Evolutionary conservation across 257 asterid genomes (phyloP).

Genomic region (Penstemon eatonii): DNA sequence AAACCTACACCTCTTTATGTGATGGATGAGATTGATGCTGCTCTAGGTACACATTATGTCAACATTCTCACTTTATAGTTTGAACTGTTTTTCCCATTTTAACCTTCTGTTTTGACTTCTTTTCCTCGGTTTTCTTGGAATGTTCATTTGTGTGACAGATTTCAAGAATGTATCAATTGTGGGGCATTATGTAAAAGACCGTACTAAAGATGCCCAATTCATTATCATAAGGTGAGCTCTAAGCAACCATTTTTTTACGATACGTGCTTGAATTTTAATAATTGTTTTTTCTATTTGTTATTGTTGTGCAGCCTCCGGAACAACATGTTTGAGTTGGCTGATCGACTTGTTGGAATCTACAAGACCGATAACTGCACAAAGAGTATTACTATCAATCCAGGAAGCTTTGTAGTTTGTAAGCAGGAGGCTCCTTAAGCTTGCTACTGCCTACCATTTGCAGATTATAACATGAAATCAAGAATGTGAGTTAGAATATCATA

Average conservation of each 20-base stretch:
- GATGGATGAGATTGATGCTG: constrained; percentile 98
- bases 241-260: not conserved
- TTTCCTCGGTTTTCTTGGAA: not conserved
- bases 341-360: constrained; percentile 89
- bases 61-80: not conserved
- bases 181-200: constrained; percentile 98
- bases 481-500: not conserved
- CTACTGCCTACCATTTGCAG: not conserved
- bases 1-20: constrained; percentile 98
- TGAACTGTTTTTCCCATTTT: not conserved
- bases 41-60: constrained; percentile 56
- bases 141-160: constrained; percentile 42
- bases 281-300: constrained; percentile 4
- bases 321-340: constrained; percentile 96
- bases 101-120: not conserved
- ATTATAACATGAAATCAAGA: not conserved
- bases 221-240: constrained; percentile 74
- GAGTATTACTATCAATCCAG: constrained; percentile 90
- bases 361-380: constrained; percentile 98
- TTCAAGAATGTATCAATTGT: constrained; percentile 97
- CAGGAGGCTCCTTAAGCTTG: constrained; percentile 54
- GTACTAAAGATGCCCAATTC: constrained; percentile 98
- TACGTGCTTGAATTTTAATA: not conserved
- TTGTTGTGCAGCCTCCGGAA: constrained; percentile 73
- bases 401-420: constrained; percentile 82